These are phyloP conservation scores for Candida coleopterorum DNA, from an alignment of 805 yeast genomes.

Conservation along the genomic window DNA sequence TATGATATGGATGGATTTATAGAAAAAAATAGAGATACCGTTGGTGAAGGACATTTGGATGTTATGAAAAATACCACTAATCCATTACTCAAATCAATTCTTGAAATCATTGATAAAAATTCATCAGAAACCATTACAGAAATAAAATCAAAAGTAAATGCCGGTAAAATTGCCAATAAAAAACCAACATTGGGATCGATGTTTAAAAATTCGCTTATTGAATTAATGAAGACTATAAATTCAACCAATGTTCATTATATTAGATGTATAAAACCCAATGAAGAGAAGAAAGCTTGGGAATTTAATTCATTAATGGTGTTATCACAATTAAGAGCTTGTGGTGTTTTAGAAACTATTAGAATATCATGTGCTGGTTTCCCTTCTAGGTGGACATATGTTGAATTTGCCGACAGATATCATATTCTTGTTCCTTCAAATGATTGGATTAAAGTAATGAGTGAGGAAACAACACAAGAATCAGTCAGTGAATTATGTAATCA, in stretches of 20 bases:
- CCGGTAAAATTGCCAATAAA: conserved; percentile 43
- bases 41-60: conserved; percentile 91
- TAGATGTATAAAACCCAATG: conserved; percentile 96
- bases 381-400: conserved; percentile 90
- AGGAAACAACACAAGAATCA: conserved; percentile 46
- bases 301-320: conserved; percentile 94
- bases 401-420: conserved; percentile 86
- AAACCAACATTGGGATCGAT: conserved; percentile 95
- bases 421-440: conserved; percentile 68
- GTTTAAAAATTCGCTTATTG: conserved; percentile 87
- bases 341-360: conserved; percentile 94
- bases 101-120: conserved; percentile 59
- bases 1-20: conserved; percentile 93
- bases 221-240: conserved; percentile 86
- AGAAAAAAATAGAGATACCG: conserved; percentile 96
- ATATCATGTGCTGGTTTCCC: conserved; percentile 99
- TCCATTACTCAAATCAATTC: conserved; percentile 57
- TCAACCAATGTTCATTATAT: conserved; percentile 95
- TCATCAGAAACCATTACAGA: conserved; percentile 42
- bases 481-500: conserved; percentile 62
- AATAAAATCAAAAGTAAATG: conserved; percentile 21
- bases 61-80: conserved; percentile 69
- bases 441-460: conserved; percentile 58
- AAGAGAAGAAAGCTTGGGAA: conserved; percentile 90
- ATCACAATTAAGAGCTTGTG: conserved; percentile 95